A percentile compares a stretch with the other conserved stretches of the same genome.
phyloP scores from a whole-genome alignment of 1,284 basidiomycete genomes.

The Cryptococcus sp. region DNA sequence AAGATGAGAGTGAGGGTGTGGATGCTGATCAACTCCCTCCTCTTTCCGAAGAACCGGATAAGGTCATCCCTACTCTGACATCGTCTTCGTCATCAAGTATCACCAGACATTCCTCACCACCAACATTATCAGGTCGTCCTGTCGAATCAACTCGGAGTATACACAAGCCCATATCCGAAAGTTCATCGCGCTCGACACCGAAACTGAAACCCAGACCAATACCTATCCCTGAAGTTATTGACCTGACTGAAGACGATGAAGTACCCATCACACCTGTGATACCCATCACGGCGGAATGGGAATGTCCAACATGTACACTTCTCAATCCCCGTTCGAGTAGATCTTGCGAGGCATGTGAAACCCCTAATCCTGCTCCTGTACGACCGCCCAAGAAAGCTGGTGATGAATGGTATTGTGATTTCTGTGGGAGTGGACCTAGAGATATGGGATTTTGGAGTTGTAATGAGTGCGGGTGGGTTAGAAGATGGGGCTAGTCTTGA shows the following conservation, averaged over 20 bases:
- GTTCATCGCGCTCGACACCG: too few species aligned
- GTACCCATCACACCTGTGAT: too few species aligned
- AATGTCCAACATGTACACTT: constrained; percentile 67
- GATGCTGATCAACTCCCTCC: constrained; percentile 60
- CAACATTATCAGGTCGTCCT: constrained; percentile 4
- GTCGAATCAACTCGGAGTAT: too few species aligned
- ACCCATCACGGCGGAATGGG: constrained; percentile 52
- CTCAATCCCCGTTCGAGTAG: constrained; percentile 55
- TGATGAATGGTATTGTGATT: constrained; percentile 62
- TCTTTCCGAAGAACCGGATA: constrained; percentile 50
- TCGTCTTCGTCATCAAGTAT: too few species aligned
- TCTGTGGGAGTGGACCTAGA: constrained; percentile 62
- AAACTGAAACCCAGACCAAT: background rate
- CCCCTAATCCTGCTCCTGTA: constrained; percentile 49
- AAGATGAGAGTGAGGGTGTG: constrained; percentile 60
- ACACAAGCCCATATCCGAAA: too few species aligned
- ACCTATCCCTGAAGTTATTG: constrained; percentile 4
- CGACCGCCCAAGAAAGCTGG: constrained; percentile 20
- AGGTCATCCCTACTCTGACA: too few species aligned
- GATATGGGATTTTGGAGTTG: constrained; percentile 70
- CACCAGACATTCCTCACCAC: background rate
- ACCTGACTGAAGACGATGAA: constrained; percentile 1
- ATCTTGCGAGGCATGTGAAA: constrained; percentile 62
- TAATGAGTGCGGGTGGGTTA: constrained; percentile 63
- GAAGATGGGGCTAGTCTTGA: constrained; percentile 48